A percentile compares a stretch with the other conserved stretches of the same genome.
These are phyloP conservation scores for Cladochytrium replicatum DNA, from an alignment of 192 early-diverging fungal species.

Conservation along the genomic window DNA sequence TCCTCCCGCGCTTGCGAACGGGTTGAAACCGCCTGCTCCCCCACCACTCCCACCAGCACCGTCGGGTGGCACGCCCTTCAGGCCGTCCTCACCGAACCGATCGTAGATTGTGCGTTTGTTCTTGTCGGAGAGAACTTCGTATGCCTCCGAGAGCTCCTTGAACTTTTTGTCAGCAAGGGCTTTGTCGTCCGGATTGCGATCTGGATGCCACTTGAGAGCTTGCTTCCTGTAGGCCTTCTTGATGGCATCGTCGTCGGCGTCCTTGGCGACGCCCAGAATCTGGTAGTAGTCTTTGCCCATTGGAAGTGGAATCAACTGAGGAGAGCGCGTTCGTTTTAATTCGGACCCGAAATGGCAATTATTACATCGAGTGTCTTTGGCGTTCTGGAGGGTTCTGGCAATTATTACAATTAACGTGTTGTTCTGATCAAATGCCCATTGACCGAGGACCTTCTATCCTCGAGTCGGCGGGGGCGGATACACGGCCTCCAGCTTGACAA, in stretches of 20 bases:
- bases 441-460: too few species aligned
- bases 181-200: constrained; percentile 58
- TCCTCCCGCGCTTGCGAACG: too few species aligned
- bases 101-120: constrained; percentile 47
- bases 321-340: too few species aligned
- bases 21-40: too few species aligned
- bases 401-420: too few species aligned
- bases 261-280: background rate
- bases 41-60: constrained; percentile 49
- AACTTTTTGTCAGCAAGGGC: constrained; percentile 65
- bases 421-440: too few species aligned
- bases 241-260: constrained; percentile 8
- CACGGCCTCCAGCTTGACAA: too few species aligned
- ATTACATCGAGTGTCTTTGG: too few species aligned
- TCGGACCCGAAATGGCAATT: too few species aligned
- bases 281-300: constrained; percentile 8
- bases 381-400: too few species aligned
- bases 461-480: too few species aligned
- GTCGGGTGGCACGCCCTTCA: constrained; percentile 37
- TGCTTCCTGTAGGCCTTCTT: constrained; percentile 2
- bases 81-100: constrained; percentile 43
- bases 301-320: too few species aligned
- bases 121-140: constrained; percentile 46
- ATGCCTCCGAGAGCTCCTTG: constrained; percentile 54
- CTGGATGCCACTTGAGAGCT: constrained; percentile 66